These are phyloP conservation scores for Diaporthe ampelina DNA, from an alignment of 2,329 filamentous ascomycete genomes.

Conservation along the genomic window DNA sequence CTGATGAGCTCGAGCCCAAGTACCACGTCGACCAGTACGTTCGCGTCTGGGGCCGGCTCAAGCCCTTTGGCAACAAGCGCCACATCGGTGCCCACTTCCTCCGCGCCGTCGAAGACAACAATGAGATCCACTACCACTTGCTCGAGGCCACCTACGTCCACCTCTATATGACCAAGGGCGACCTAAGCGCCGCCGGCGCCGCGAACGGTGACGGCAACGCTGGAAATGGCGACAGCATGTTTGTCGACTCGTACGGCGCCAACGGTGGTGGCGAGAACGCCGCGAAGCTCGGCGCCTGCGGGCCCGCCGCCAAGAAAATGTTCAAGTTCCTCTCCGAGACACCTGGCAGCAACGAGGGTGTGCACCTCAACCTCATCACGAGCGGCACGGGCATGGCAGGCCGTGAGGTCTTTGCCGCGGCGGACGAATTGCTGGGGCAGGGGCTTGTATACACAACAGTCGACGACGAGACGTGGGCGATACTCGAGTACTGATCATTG, in stretches of 20 bases:
- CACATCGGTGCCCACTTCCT: slow-evolving; percentile 86
- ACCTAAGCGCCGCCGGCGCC: slow-evolving; percentile 58
- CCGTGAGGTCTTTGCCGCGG: slow-evolving; percentile 80
- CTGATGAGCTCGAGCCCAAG: slow-evolving; percentile 62
- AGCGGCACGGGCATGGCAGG: slow-evolving; percentile 74
- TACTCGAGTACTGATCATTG: slow-evolving; percentile 74
- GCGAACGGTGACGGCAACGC: slow-evolving; percentile 50
- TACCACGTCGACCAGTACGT: slow-evolving; percentile 84
- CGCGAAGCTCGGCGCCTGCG: slow-evolving; percentile 63
- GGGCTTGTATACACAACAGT: slow-evolving; percentile 91
- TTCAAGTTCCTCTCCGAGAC: slow-evolving; percentile 77
- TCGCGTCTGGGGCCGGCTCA: slow-evolving; percentile 87
- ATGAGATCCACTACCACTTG: slow-evolving; percentile 93
- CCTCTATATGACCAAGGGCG: slow-evolving; percentile 83
- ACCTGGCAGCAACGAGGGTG: slow-evolving; percentile 82
- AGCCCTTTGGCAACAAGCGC: slow-evolving; percentile 85
- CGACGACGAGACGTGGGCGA: slow-evolving; percentile 92
- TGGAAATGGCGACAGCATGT: slow-evolving; percentile 65
- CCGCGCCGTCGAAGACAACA: slow-evolving; percentile 84
- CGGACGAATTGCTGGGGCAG: slow-evolving; percentile 81
- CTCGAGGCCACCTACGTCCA: slow-evolving; percentile 93
- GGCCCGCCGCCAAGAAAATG: slow-evolving; percentile 74
- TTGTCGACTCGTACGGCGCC: slow-evolving; percentile 65
- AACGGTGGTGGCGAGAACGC: slow-evolving; percentile 55
- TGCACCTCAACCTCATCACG: slow-evolving; percentile 85